These are phyloP conservation scores for Phytophthora sansomeana DNA, from an alignment of 352 stramenopile species.

Conservation along the genomic window DNA sequence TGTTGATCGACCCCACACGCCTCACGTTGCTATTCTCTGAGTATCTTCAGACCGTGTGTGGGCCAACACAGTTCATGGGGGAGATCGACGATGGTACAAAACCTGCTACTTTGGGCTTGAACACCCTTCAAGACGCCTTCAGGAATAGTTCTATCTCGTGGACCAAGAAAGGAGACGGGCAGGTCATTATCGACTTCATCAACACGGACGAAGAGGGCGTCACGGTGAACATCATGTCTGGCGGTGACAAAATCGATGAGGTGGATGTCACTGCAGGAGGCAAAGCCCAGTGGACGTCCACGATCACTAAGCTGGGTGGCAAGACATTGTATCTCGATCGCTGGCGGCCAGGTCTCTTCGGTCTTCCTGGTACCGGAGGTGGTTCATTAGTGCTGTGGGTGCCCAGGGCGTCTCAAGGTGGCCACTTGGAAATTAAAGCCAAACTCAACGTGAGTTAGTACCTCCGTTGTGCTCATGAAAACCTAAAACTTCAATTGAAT, in stretches of 20 bases:
- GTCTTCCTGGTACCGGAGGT: conserved; percentile 31
- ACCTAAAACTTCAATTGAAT: conserved; percentile 10
- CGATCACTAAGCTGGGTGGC: conserved; percentile 29
- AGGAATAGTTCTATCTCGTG: conserved; percentile 30
- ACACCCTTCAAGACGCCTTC: conserved; percentile 32
- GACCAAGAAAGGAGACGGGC: conserved; percentile 29
- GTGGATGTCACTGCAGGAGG: conserved; percentile 27
- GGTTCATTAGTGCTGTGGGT: conserved; percentile 71
- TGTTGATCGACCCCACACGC: conserved; percentile 49
- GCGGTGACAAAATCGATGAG: conserved; percentile 32
- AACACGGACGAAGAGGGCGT: conserved; percentile 37
- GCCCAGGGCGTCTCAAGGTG: conserved; percentile 40
- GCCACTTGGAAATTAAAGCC: conserved; percentile 52
- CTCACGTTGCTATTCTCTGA: conserved; percentile 52
- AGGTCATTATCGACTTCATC: conserved; percentile 34
- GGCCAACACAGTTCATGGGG: conserved; percentile 46
- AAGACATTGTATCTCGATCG: conserved; percentile 41
- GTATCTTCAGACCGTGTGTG: conserved; percentile 72
- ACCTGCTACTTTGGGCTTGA: conserved; percentile 46
- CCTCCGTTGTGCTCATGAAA: background rate
- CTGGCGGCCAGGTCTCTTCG: conserved; percentile 34
- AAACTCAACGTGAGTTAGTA: conserved; percentile 61
- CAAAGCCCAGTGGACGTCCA: conserved; percentile 30
- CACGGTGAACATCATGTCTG: conserved; percentile 38
- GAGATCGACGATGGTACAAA: conserved; percentile 64